Conservation (phyloP, 768 basidiomycete species). For the Leucosporidium creatinivorum region DNA sequence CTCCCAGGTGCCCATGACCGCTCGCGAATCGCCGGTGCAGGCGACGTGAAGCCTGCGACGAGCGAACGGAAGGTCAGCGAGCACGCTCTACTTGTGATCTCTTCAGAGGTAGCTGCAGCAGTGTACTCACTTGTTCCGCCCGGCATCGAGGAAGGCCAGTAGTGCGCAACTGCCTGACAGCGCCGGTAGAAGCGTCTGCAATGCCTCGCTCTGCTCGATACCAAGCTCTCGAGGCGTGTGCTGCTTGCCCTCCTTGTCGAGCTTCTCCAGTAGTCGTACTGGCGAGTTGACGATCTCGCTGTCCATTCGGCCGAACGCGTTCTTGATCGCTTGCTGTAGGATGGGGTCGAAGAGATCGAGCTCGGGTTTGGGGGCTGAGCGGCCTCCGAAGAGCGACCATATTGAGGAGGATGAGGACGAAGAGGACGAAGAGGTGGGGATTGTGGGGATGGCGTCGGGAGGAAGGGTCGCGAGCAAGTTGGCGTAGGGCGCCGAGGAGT, state of each 20-base stretch:
- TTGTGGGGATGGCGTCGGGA: background rate
- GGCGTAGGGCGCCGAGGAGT: conserved; percentile 17
- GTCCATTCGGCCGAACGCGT: conserved; percentile 76
- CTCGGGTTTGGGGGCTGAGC: conserved; percentile 23
- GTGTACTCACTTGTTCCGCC: conserved; percentile 51
- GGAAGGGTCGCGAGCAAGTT: conserved; percentile 18
- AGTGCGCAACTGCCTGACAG: conserved; percentile 87
- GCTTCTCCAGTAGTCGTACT: conserved; percentile 58
- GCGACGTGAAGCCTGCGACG: conserved; percentile 63
- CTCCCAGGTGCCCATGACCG: conserved; percentile 90
- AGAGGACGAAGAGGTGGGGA: background rate
- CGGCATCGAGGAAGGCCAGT: conserved; percentile 77
- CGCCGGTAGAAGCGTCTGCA: conserved; percentile 71
- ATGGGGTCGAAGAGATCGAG: conserved; percentile 50
- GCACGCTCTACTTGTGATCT: background rate
- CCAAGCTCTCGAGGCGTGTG: conserved; percentile 48
- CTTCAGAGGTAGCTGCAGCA: background rate
- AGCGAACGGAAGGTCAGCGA: background rate
- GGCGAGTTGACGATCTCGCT: conserved; percentile 73
- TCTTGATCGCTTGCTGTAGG: conserved; percentile 61
- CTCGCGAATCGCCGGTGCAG: conserved; percentile 85
- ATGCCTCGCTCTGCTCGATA: conserved; percentile 46
- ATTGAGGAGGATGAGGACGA: conserved; percentile 16
- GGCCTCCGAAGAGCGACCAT: conserved; percentile 12
- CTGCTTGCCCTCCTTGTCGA: conserved; percentile 44